Conservation (phyloP, 2,329 filamentous ascomycete genomes). For the Cladosporium austrohemisphaericum region DNA sequence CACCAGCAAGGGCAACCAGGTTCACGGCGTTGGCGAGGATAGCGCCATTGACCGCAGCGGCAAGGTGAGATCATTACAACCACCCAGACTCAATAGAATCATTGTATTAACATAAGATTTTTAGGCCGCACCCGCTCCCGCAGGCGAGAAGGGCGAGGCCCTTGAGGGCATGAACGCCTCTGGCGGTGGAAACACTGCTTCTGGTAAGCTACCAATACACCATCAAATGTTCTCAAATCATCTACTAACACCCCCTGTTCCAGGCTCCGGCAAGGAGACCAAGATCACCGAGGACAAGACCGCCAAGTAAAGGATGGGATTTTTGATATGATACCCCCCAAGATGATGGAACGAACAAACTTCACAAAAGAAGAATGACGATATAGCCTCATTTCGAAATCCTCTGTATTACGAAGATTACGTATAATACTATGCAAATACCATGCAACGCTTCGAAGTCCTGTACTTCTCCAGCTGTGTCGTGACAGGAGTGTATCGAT, state of each 20-base stretch:
- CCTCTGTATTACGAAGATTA: constrained; percentile 7
- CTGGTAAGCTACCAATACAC: constrained; percentile 4
- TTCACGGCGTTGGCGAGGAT: constrained; percentile 8
- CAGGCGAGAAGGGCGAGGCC: constrained; percentile 37
- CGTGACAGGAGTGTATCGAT: constrained; percentile 4
- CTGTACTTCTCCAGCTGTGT: background rate
- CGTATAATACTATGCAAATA: constrained; percentile 1
- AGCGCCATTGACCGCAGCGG: background rate
- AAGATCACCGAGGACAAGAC: constrained; percentile 15
- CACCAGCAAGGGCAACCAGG: constrained; percentile 5
- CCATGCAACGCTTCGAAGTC: background rate
- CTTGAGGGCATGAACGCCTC: constrained; percentile 35
- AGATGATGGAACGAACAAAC: constrained; percentile 5
- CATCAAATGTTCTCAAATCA: background rate
- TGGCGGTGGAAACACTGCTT: constrained; percentile 29
- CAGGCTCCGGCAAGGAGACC: constrained; percentile 5
- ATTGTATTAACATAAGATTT: constrained; percentile 24
- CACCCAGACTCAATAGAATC: no score
- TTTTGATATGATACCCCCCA: constrained; percentile 11
- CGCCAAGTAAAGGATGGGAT: constrained; percentile 4
- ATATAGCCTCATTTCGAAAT: background rate
- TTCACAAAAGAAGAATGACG: background rate
- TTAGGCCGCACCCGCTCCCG: constrained; percentile 37
- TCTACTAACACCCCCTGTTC: background rate
- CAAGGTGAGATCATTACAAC: constrained; percentile 17